Evolutionary conservation across 768 basidiomycete genomes (phyloP).

Genomic region (Podaxis mareebaensis): DNA sequence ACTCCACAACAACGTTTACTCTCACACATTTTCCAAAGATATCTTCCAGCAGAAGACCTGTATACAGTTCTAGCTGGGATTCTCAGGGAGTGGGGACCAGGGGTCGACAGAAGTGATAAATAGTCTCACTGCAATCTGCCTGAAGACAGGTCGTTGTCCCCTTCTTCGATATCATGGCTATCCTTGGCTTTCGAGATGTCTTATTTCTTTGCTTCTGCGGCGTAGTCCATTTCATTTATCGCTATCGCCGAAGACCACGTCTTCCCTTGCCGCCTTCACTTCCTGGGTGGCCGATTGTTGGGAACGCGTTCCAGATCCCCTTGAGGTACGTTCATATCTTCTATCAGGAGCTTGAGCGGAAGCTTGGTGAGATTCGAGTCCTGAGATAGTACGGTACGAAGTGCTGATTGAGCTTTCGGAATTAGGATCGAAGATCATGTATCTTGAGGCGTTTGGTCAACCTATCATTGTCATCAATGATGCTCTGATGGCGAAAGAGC

Average conservation of each 20-base stretch:
- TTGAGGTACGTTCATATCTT: neutral
- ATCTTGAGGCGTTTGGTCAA: neutral
- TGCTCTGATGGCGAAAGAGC: neutral
- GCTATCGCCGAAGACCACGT: neutral
- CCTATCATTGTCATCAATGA: neutral
- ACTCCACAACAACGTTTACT: too few species aligned
- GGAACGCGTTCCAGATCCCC: conserved; percentile 14
- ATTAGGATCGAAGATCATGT: neutral
- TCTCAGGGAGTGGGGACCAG: too few species aligned
- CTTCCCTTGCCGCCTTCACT: conserved; percentile 9
- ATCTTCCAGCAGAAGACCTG: too few species aligned
- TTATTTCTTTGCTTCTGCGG: neutral
- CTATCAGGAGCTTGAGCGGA: neutral
- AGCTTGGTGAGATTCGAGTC: neutral
- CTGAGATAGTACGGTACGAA: neutral
- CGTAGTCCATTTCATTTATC: neutral
- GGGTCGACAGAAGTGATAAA: too few species aligned
- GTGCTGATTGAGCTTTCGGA: neutral
- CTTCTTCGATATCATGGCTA: neutral
- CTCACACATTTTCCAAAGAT: too few species aligned
- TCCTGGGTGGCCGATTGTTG: conserved; percentile 12
- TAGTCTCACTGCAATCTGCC: too few species aligned
- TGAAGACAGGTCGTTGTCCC: neutral
- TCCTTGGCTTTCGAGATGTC: neutral
- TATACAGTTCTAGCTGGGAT: too few species aligned